Evolutionary conservation across 2,329 filamentous ascomycete species (phyloP), one percentile per base, ranked within the genome.

Genomic region (Arthrobotrys iridis): DNA sequence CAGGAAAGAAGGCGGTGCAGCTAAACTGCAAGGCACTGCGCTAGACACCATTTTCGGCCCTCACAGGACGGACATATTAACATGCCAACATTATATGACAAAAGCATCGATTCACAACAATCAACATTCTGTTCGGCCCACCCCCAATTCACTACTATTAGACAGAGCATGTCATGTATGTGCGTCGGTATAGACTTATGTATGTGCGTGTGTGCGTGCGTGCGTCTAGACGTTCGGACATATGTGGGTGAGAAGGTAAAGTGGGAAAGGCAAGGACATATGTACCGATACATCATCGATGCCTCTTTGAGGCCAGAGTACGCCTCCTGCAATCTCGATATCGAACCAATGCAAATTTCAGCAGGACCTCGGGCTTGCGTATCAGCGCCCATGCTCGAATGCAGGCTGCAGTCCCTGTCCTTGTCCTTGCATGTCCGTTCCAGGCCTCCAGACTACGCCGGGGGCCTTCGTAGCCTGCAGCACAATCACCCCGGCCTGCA

Each of bases 311-410:
- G 50, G 50, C 50, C 50, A 55, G 50, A 55, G 50, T 55, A 55
- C 50, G 50, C 50, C 50, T 64, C 60, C 60, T 64, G 60, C 60
- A 64, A 64, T 64, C 43, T 55, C 50, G 50, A 55, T 55, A 55
- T 55, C 50, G 50, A 55, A 45, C 58, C 58, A 62, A 62, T 62
- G 58, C 58, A 62, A 62, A 62, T 45, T 62, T 62, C 37, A 62
- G 37, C 50, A 55, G 50, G 50, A 55, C 50, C 50, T 55, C 50
- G 35, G 50, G 50, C 50, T 55, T 55, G 50, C 50, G 50, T 55
- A 55, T 55, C 58, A 35, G 58, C 58, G 41, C 37, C 58, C 58
- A 62, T 45, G 35, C 57, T 43, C 37, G 20, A 22, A 43, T 60
- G 58, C 58, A 62, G 41, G 40, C 50, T 55, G 15, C 30, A 24